Percentiles rank a stretch among this genome's conserved stretches.
Conservation (phyloP, 148 eudicot genomes). For the Euryodendron excelsum region DNA sequence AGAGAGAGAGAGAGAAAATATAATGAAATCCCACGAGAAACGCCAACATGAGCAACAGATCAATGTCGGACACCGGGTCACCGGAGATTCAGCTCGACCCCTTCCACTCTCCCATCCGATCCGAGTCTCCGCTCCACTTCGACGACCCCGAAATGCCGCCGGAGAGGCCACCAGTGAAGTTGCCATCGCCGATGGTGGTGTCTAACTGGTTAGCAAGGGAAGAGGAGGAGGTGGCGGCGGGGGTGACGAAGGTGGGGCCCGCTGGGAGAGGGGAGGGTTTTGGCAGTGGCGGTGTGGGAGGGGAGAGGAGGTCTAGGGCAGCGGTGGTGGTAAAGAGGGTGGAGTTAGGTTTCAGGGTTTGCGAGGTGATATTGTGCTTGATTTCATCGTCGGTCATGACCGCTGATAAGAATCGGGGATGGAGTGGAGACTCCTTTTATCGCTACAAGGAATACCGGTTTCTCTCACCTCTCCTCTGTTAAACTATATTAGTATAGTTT, state of each 20-base stretch:
- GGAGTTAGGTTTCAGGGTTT: constrained; percentile 65
- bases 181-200: constrained; percentile 20
- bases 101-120: constrained; percentile 55
- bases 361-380: constrained; percentile 58
- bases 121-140: constrained; percentile 45
- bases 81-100: constrained; percentile 37
- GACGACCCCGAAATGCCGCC: constrained; percentile 34
- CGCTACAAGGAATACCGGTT: constrained; percentile 90
- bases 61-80: constrained; percentile 52
- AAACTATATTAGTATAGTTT: too few relatives aligned
- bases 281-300: constrained; percentile 25
- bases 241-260: too few relatives aligned
- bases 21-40: constrained; percentile 5
- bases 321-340: constrained; percentile 40
- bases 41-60: constrained; percentile 22
- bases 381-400: constrained; percentile 84
- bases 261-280: constrained; percentile 21
- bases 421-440: constrained; percentile 94
- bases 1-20: neutral
- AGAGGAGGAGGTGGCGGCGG: constrained; percentile 32
- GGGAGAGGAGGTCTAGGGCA: constrained; percentile 33
- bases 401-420: constrained; percentile 76
- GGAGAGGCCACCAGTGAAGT: constrained; percentile 6
- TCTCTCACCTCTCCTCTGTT: neutral
- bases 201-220: constrained; percentile 35